Evolutionary conservation across 352 stramenopile species (phyloP), one percentile per base, ranked within the genome.

Genomic region (Globisporangium sylvaticum): DNA sequence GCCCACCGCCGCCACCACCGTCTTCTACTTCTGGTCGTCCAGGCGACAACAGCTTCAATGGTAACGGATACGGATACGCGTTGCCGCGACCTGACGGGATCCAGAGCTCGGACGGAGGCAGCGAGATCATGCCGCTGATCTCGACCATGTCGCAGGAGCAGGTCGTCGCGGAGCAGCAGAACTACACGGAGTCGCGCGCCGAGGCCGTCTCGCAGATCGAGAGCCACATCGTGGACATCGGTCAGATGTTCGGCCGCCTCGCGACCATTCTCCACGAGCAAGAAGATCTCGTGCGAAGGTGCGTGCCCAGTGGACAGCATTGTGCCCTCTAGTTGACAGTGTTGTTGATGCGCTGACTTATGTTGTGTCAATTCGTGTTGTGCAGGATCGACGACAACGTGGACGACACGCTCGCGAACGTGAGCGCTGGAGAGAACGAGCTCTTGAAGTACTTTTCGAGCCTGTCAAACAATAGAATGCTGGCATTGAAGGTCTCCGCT

Each of bases 351-450:
- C 53, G 22, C 46, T 65, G 61, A 64, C 37, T n/a, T n/a, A n/a
- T n/a, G n/a, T n/a, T n/a, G n/a, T n/a, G n/a, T n/a, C n/a, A n/a
- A n/a, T n/a, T n/a, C n/a, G n/a, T n/a, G n/a, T n/a, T 24, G 58
- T 34, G n/a, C 64, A 95, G 87, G 74, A 94, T 95, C 57, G 87
- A 95, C 50, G 87, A 95, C 68, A 89, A 94, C 50, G 85, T 95
- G 39, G 85, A 94, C 56, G 85, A 95, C 55, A 83, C 84, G 54
- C 73, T 92, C 44, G 75, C 77, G 68, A 92, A 91, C 66, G 81
- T 93, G 64, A 82, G 76, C 67, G 82, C 83, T 12, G 87, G 85
- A 62, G 80, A 93, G 72, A 88, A 91, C 60, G 84, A 95, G 68
- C 73, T 95, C 71, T 75, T 93, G 67, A 92, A 92, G 74, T 95